phyloP scores from a whole-genome alignment of 495 filamentous ascomycete species.

The Eremomyces bilateralis region DNA sequence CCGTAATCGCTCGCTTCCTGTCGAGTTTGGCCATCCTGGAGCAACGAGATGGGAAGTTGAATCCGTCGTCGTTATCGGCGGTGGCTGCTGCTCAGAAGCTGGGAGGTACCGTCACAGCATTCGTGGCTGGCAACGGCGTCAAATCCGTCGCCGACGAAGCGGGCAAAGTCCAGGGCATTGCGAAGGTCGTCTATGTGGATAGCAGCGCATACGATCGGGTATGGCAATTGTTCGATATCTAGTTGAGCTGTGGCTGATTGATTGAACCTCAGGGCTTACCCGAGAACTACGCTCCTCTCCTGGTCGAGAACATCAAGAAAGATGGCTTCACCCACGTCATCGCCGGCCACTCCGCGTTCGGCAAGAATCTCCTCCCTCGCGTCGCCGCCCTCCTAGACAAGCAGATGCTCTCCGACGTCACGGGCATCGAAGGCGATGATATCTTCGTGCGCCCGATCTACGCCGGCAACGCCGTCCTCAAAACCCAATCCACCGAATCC shows the following conservation, averaged over 20 bases:
- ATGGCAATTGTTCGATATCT: not conserved
- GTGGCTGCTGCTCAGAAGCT: slow-evolving; percentile 73
- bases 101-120: slow-evolving; percentile 65
- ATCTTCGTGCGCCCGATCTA: slow-evolving; percentile 96
- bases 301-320: slow-evolving; percentile 91
- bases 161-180: slow-evolving; percentile 70
- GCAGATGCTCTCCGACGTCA: slow-evolving; percentile 87
- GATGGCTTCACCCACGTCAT: slow-evolving; percentile 80
- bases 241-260: not conserved
- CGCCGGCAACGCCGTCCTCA: slow-evolving; percentile 90
- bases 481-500: slow-evolving; percentile 72
- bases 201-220: slow-evolving; percentile 88
- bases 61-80: slow-evolving; percentile 59
- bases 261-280: slow-evolving; percentile 44
- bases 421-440: slow-evolving; percentile 64
- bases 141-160: slow-evolving; percentile 69
- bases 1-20: slow-evolving; percentile 43
- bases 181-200: slow-evolving; percentile 76
- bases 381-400: slow-evolving; percentile 84
- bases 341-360: slow-evolving; percentile 82
- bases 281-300: slow-evolving; percentile 83
- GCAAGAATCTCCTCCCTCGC: slow-evolving; percentile 87
- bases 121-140: slow-evolving; percentile 66
- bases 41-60: slow-evolving; percentile 77
- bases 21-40: slow-evolving; percentile 84